phyloP scores from a whole-genome alignment of 805 yeast species.

The Blastobotrys americana region DNA sequence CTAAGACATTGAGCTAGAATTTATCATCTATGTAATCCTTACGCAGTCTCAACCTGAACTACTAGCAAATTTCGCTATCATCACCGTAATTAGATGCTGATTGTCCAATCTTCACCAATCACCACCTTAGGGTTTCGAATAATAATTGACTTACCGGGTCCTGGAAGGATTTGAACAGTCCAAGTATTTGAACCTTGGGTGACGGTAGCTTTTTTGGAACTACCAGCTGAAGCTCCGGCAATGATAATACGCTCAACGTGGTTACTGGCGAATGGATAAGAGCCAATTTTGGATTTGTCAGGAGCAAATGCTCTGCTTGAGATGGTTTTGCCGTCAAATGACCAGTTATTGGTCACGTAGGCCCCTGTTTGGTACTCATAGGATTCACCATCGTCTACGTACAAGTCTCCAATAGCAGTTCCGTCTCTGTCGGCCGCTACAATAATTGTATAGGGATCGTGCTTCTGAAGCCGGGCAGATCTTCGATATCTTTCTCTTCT shows the following conservation, averaged over 20 bases:
- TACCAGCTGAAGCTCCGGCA: conserved; percentile 18
- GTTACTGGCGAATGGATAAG: conserved; percentile 8
- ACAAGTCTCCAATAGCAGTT: conserved; percentile 51
- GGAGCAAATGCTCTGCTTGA: conserved; percentile 10
- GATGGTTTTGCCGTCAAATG: conserved; percentile 23
- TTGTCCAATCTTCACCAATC: conserved; percentile 43
- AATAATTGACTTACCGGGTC: conserved; percentile 20
- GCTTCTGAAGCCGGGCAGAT: conserved; percentile 55
- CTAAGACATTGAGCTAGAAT: too few relatives aligned
- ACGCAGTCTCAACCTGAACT: too few relatives aligned
- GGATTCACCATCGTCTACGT: conserved; percentile 81
- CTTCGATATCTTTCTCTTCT: conserved; percentile 71
- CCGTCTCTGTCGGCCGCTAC: conserved; percentile 47
- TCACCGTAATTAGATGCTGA: too few relatives aligned
- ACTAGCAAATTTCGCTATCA: too few relatives aligned
- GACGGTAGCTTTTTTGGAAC: conserved; percentile 31
- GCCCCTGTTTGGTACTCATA: conserved; percentile 50
- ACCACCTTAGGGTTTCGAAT: conserved; percentile 47
- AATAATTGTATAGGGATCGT: conserved; percentile 75
- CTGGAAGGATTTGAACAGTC: conserved; percentile 9
- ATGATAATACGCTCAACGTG: conserved; percentile 23
- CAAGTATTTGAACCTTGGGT: conserved; percentile 10
- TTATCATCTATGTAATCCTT: too few relatives aligned
- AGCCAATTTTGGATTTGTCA: conserved; percentile 4
- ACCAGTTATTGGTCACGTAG: conserved; percentile 39